phyloP scores from a whole-genome alignment of 108 stramenopile genomes.

The Conticribra guillardii region DNA sequence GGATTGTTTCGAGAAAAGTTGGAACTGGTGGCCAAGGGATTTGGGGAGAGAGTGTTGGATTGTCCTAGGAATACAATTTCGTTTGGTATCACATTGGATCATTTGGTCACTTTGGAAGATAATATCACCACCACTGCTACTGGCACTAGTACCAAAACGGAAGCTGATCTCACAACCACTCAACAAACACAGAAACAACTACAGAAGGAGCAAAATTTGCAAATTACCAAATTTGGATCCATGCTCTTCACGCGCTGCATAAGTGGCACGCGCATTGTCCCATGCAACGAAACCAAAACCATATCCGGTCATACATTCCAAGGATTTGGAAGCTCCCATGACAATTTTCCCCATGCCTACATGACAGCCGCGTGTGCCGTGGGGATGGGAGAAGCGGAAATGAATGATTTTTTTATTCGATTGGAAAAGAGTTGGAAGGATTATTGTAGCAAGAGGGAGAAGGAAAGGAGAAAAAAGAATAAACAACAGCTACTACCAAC shows the following conservation, averaged over 20 bases:
- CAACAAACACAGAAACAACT: slow-evolving; percentile 12
- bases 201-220: slow-evolving; percentile 35
- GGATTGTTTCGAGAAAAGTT: slow-evolving; percentile 59
- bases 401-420: slow-evolving; percentile 86
- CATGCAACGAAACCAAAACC: slow-evolving; percentile 55
- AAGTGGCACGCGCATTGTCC: slow-evolving; percentile 89
- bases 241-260: slow-evolving; percentile 98
- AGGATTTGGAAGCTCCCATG: slow-evolving; percentile 85
- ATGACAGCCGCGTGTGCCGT: slow-evolving; percentile 95
- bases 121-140: too few species aligned
- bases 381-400: slow-evolving; percentile 77
- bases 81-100: slow-evolving; percentile 92
- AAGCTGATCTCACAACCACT: background rate
- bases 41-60: slow-evolving; percentile 86
- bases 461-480: slow-evolving; percentile 42
- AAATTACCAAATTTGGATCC: slow-evolving; percentile 90
- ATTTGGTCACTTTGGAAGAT: slow-evolving; percentile 44
- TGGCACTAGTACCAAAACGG: too few species aligned
- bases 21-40: slow-evolving; percentile 62
- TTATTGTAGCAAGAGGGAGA: slow-evolving; percentile 60
- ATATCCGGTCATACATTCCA: slow-evolving; percentile 73
- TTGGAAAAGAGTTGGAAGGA: slow-evolving; percentile 82
- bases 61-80: slow-evolving; percentile 95
- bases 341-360: slow-evolving; percentile 79
- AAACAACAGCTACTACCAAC: too few species aligned